Percentiles rank a stretch among this genome's conserved stretches.
These are phyloP conservation scores for Chlorella sp. DNA, from an alignment of 139 green algal genomes.

Conservation along the genomic window DNA sequence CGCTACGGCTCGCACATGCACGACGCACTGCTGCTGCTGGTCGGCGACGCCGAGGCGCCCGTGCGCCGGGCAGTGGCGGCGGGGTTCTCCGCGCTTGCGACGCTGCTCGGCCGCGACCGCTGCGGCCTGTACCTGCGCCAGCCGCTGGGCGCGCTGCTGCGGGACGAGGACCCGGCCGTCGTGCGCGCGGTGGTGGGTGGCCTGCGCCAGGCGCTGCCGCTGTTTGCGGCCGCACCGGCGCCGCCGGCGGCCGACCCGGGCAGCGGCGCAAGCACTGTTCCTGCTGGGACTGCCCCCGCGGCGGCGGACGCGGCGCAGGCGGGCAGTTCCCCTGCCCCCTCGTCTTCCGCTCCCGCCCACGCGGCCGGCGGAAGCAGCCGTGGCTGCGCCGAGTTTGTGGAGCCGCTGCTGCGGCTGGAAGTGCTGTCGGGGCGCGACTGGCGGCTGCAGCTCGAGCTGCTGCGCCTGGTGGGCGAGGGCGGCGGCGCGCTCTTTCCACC, in stretches of 20 bases:
- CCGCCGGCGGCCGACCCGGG: background rate
- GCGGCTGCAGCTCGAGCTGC: conserved; percentile 46
- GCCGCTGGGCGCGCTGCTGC: conserved; percentile 51
- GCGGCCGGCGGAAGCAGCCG: no score
- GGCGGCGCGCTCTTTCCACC: conserved; percentile 36
- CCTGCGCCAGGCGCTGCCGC: background rate
- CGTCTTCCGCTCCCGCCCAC: no score
- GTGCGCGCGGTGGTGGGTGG: conserved; percentile 37
- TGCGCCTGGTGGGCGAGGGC: conserved; percentile 46
- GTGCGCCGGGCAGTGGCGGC: conserved; percentile 42
- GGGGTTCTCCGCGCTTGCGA: conserved; percentile 43
- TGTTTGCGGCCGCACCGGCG: background rate
- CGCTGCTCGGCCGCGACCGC: conserved; percentile 33
- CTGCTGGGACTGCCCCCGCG: no score
- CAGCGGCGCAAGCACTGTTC: conserved; percentile 16
- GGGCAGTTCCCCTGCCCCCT: no score
- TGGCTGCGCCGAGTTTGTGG: conserved; percentile 48
- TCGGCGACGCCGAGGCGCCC: conserved; percentile 36
- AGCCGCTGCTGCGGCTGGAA: conserved; percentile 54
- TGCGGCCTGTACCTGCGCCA: conserved; percentile 50
- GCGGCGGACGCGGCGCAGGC: no score
- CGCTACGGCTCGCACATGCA: conserved; percentile 49
- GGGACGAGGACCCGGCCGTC: conserved; percentile 48
- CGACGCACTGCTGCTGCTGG: conserved; percentile 48
- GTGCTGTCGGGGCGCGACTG: conserved; percentile 32